Base-by-base conservation (phyloP, 2,329 filamentous ascomycete species). In the Scleromitrula shiraiana region DNA sequence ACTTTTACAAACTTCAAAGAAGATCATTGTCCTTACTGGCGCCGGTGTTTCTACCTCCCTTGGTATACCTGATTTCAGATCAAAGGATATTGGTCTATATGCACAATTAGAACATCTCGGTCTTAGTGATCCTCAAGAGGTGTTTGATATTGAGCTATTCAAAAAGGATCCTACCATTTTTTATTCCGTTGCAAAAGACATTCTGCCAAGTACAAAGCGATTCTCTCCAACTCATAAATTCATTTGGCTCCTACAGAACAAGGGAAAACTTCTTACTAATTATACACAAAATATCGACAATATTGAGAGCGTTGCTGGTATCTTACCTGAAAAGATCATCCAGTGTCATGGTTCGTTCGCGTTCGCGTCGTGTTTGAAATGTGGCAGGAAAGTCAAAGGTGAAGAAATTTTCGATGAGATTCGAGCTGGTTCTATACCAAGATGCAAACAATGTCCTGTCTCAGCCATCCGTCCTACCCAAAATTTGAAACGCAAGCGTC, bases 241-340 rank as follows among this genome's bases (percentile, higher is more conserved):
- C 70, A 94, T 98, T 62, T 80, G 82, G 27, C 75, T 96, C 59
- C 77, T 98, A 29, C 87, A 98, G 66, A 77, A 91, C 57, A 85
- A 89, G 65, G 82, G 79, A 56, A 95, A 95, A 66, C 77, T 98
- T 6, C 77, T 96, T 51, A 97, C 90, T 35, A 96, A 97, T 69
- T 98, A 96, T 70, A 95, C 93, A 0, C 93, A 98, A 65, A 98
- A 98, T 66, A 97, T 98, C 62, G 93, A 98, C 71, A 96, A 96
- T 59, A 81, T 96, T 43, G 91, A 98, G 66, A 78, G 82, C 52
- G 82, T 86, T 60, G 91, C 91, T 0, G 93, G 93, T 19, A 87
- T 98, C 51, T 68, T 73, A 19, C 76, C 80, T 1, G 82, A 87
- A 27, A 95, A 93, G 62, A 76, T 97, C 15, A 84, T 98, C 23